phyloP scores from a whole-genome alignment of 83 land plant species.

The Picea engelmannii region DNA sequence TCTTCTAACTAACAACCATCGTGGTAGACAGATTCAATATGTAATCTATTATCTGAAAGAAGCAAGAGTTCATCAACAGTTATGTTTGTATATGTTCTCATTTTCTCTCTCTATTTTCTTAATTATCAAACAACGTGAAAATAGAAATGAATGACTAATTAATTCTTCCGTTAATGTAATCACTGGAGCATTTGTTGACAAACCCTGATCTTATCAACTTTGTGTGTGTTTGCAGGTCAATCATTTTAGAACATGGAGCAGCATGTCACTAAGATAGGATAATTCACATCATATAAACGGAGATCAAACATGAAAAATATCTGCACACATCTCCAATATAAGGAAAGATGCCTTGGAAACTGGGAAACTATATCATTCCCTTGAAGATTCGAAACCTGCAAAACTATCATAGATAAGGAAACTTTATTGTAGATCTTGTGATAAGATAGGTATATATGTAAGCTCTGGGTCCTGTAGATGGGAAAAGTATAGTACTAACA shows the following conservation, averaged over 20 bases:
- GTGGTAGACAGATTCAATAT: not conserved
- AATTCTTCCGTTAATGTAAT: not conserved
- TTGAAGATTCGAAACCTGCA: not conserved
- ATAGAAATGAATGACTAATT: too few species aligned
- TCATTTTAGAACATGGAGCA: not conserved
- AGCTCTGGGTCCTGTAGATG: too few species aligned
- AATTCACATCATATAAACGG: not conserved
- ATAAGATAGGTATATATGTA: too few species aligned
- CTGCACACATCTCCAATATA: not conserved
- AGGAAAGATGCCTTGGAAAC: not conserved
- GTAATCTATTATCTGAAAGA: not conserved
- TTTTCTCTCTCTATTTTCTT: not conserved
- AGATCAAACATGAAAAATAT: not conserved
- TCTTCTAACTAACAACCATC: not conserved
- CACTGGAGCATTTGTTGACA: not conserved
- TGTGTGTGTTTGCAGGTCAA: not conserved
- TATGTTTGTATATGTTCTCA: not conserved
- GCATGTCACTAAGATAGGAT: not conserved
- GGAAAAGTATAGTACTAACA: too few species aligned
- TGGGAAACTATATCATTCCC: not conserved
- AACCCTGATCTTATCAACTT: not conserved
- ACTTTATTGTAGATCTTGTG: too few species aligned
- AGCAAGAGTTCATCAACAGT: too few species aligned
- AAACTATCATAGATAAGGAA: too few species aligned
- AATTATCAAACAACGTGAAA: too few species aligned